phyloP scores from a whole-genome alignment of 2,329 filamentous ascomycete species.

The Berkeleyomyces rouxiae region DNA sequence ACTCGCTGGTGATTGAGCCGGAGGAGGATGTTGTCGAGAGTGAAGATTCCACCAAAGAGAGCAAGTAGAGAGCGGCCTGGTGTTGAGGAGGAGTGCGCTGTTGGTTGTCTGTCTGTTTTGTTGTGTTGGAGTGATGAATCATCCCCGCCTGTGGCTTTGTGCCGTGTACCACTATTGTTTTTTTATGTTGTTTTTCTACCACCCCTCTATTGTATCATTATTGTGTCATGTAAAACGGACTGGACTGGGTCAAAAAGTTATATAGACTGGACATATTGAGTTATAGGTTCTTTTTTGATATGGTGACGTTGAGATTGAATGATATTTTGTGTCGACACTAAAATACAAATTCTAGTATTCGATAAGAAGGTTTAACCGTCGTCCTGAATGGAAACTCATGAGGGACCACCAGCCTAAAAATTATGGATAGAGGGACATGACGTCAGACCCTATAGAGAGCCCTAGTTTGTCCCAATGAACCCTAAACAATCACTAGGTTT shows the following conservation, averaged over 20 bases:
- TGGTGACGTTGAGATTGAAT: neutral
- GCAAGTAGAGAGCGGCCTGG: neutral
- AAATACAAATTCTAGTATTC: neutral
- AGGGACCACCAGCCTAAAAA: too few species aligned
- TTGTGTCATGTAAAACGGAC: constrained; percentile 3
- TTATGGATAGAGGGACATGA: too few species aligned
- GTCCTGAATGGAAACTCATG: too few species aligned
- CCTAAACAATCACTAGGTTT: too few species aligned
- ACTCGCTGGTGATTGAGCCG: constrained; percentile 3
- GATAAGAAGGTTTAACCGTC: too few species aligned
- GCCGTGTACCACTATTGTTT: constrained; percentile 10
- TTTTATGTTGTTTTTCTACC: neutral
- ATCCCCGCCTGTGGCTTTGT: neutral
- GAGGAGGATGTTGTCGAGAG: neutral
- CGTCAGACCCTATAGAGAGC: too few species aligned
- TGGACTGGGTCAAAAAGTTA: neutral
- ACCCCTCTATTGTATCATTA: constrained; percentile 4
- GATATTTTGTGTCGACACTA: neutral
- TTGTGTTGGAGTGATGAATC: neutral
- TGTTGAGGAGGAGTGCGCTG: neutral
- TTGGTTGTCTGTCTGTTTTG: neutral
- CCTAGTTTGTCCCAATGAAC: too few species aligned
- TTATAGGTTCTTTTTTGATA: neutral
- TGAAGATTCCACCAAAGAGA: neutral
- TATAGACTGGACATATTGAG: constrained; percentile 1